Percentiles rank a stretch among this genome's conserved stretches.
Conservation (phyloP, 2,329 filamentous ascomycete species). For the Venturia pyrina region DNA sequence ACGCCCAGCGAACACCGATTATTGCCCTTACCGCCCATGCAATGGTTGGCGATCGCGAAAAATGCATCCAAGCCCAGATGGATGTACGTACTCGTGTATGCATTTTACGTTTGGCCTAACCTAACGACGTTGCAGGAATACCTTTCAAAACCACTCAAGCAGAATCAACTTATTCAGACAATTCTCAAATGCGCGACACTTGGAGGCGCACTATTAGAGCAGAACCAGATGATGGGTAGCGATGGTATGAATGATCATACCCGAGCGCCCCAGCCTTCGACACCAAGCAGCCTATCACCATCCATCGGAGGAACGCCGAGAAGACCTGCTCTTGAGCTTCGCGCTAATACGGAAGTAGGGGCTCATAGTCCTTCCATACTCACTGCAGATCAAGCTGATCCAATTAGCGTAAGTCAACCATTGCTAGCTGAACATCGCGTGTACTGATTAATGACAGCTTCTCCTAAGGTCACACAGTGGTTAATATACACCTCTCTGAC, state of each 20-base stretch:
- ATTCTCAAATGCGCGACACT: conserved; percentile 95
- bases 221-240: conserved; percentile 25
- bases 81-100: conserved; percentile 40
- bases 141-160: conserved; percentile 89
- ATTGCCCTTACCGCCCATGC: conserved; percentile 95
- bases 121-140: conserved; percentile 53
- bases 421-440: not conserved
- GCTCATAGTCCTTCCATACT: conserved; percentile 10
- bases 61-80: conserved; percentile 98
- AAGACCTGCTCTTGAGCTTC: conserved; percentile 11
- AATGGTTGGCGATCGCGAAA: conserved; percentile 96
- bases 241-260: conserved; percentile 5
- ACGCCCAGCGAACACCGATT: conserved; percentile 78
- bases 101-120: not conserved
- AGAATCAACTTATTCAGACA: conserved; percentile 94
- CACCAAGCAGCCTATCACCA: not conserved
- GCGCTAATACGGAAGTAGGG: conserved; percentile 9
- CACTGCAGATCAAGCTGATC: conserved; percentile 11
- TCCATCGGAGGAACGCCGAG: not conserved
- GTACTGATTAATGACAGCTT: not conserved
- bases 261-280: not conserved
- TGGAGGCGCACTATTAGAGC: conserved; percentile 71
- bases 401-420: conserved; percentile 8
- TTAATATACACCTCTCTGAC: conserved; percentile 5
- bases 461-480: conserved; percentile 12